Percentiles rank a stretch among this genome's conserved stretches.
phyloP scores from a whole-genome alignment of 176 grass and related monocot species.

The Metroxylon sagu region DNA sequence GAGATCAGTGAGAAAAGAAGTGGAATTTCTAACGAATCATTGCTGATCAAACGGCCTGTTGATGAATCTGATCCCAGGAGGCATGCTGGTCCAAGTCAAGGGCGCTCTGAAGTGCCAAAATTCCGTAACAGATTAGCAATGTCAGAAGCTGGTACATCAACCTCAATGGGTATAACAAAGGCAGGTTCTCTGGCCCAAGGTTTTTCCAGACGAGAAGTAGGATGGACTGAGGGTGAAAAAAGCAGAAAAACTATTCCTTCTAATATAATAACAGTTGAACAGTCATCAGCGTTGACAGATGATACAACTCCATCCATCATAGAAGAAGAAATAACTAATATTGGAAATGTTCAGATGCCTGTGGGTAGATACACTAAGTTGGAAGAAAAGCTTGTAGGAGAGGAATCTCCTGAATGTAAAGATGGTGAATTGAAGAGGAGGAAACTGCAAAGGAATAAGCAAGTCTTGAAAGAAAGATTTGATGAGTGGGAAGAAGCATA shows the following conservation, averaged over 20 bases:
- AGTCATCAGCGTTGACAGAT: slow-evolving; percentile 12
- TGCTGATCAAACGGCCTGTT: slow-evolving; percentile 13
- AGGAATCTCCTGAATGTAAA: slow-evolving; percentile 33
- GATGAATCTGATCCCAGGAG: background rate
- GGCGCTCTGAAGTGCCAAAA: background rate
- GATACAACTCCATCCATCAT: slow-evolving; percentile 20
- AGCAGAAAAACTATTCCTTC: slow-evolving; percentile 25
- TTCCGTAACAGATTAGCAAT: background rate
- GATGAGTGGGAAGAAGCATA: slow-evolving; percentile 94
- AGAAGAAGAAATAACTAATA: background rate
- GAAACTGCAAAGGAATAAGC: slow-evolving; percentile 69
- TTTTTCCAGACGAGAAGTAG: slow-evolving; percentile 22
- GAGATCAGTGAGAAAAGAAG: slow-evolving; percentile 16
- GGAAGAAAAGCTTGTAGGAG: slow-evolving; percentile 30
- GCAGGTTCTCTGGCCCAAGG: slow-evolving; percentile 12
- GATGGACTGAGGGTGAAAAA: slow-evolving; percentile 8
- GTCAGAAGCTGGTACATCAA: background rate
- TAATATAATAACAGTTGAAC: slow-evolving; percentile 20
- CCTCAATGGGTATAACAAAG: background rate
- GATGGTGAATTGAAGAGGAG: slow-evolving; percentile 47
- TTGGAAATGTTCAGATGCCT: slow-evolving; percentile 23
- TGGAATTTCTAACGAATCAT: slow-evolving; percentile 10
- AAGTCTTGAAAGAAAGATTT: slow-evolving; percentile 71
- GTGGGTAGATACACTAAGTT: slow-evolving; percentile 17
- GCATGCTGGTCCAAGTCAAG: background rate